Evolutionary conservation across 2,329 filamentous ascomycete genomes (phyloP).

Genomic region (Penicillium brasilianum): DNA sequence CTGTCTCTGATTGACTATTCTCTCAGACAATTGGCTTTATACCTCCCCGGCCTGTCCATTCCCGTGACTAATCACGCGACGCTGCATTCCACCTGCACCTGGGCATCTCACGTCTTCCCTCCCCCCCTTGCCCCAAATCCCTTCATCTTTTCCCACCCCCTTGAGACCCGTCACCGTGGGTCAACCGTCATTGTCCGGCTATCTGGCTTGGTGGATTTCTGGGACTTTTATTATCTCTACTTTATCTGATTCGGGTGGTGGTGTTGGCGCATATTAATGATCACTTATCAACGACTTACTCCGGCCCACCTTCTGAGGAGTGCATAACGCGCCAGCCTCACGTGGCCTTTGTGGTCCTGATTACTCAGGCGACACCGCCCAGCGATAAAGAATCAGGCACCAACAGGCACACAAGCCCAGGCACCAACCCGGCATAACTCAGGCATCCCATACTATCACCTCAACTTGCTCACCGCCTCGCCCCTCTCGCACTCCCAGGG

Average conservation of each 20-base stretch:
- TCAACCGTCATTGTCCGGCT: constrained; percentile 3
- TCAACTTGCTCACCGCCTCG: constrained; percentile 32
- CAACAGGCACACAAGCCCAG: too few species aligned
- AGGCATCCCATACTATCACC: constrained; percentile 12
- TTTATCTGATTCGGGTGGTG: constrained; percentile 4
- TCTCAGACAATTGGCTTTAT: constrained; percentile 2
- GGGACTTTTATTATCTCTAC: background rate
- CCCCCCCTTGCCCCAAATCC: constrained; percentile 5
- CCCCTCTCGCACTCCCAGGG: constrained; percentile 35
- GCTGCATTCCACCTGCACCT: constrained; percentile 11
- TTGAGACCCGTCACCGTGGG: constrained; percentile 4
- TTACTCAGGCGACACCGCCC: background rate
- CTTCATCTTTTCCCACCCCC: constrained; percentile 1
- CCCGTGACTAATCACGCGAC: constrained; percentile 33
- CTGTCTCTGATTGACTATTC: background rate
- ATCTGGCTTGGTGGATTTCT: background rate
- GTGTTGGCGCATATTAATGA: background rate
- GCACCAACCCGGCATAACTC: background rate
- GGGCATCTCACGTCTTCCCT: constrained; percentile 8
- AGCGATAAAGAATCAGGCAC: constrained; percentile 8
- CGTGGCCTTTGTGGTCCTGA: constrained; percentile 8
- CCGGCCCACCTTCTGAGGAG: background rate
- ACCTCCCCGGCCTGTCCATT: constrained; percentile 2
- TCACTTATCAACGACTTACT: background rate
- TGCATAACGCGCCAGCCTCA: constrained; percentile 2